phyloP scores from a whole-genome alignment of 164 flowering plant species.

The Kingdonia uniflora region DNA sequence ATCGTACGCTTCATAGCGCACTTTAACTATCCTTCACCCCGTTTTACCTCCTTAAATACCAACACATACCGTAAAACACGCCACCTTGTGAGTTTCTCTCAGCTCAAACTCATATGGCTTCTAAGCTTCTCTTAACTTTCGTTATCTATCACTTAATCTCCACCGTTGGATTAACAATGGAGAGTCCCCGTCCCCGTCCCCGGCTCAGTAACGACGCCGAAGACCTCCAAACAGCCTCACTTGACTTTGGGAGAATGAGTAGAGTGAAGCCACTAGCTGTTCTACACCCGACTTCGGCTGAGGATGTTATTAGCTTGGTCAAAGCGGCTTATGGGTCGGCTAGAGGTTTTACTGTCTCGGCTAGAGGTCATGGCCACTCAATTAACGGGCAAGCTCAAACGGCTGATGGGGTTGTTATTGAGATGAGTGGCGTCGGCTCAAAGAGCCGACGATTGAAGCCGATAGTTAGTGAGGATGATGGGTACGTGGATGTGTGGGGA shows the following conservation, averaged over 20 bases:
- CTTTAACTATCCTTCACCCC: conserved; percentile 15
- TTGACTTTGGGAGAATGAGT: conserved; percentile 51
- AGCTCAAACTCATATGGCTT: conserved; percentile 13
- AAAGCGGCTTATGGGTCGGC: conserved; percentile 32
- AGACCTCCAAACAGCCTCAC: conserved; percentile 45
- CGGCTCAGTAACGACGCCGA: conserved; percentile 38
- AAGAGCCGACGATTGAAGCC: conserved; percentile 1
- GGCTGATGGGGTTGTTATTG: conserved; percentile 52
- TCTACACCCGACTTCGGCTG: conserved; percentile 49
- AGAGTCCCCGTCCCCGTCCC: conserved; percentile 32
- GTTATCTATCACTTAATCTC: conserved; percentile 43
- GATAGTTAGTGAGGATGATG: conserved; percentile 9
- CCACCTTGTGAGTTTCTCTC: background rate
- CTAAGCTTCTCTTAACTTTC: conserved; percentile 30
- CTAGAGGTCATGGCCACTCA: conserved; percentile 91
- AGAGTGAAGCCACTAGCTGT: conserved; percentile 51
- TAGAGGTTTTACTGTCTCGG: conserved; percentile 54
- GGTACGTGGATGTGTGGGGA: conserved; percentile 85
- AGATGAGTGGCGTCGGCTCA: conserved; percentile 35
- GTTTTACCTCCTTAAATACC: background rate
- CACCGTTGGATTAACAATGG: conserved; percentile 46
- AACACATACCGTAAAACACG: background rate
- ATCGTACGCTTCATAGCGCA: background rate
- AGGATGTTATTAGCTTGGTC: conserved; percentile 45
- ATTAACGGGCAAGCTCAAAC: conserved; percentile 85